A percentile compares a stretch with the other conserved stretches of the same genome.
These are phyloP conservation scores for Neobulgaria alba DNA, from an alignment of 2,329 filamentous ascomycete genomes.

Conservation along the genomic window DNA sequence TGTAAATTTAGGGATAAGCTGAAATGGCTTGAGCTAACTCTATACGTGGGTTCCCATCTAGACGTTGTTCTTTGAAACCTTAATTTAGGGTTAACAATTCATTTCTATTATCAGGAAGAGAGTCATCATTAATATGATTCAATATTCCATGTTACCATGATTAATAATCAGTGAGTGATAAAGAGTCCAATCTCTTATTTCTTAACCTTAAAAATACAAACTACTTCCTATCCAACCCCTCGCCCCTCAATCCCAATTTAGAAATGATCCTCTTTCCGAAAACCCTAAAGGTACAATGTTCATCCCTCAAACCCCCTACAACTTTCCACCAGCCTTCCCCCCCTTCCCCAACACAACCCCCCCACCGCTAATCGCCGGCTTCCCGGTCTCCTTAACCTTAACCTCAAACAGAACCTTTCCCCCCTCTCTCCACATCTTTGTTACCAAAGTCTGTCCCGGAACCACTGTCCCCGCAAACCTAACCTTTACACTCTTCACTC, in stretches of 20 bases:
- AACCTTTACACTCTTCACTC: slow-evolving; percentile 87
- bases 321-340: slow-evolving; percentile 7
- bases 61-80: no score
- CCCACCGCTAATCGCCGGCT: slow-evolving; percentile 73
- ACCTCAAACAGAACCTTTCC: slow-evolving; percentile 74
- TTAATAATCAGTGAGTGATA: no score
- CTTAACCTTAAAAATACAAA: no score
- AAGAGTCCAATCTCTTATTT: no score
- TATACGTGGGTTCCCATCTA: no score
- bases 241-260: neutral
- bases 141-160: no score
- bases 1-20: no score
- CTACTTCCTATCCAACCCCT: no score
- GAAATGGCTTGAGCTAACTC: no score
- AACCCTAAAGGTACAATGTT: neutral
- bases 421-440: slow-evolving; percentile 91
- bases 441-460: slow-evolving; percentile 81
- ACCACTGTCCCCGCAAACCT: slow-evolving; percentile 79
- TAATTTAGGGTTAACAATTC: no score
- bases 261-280: neutral
- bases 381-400: slow-evolving; percentile 87
- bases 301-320: slow-evolving; percentile 4
- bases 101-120: no score
- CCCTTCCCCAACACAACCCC: slow-evolving; percentile 44
- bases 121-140: no score